Base-by-base conservation (phyloP, 345 rosid species). In the Salix arbutifolia region DNA sequence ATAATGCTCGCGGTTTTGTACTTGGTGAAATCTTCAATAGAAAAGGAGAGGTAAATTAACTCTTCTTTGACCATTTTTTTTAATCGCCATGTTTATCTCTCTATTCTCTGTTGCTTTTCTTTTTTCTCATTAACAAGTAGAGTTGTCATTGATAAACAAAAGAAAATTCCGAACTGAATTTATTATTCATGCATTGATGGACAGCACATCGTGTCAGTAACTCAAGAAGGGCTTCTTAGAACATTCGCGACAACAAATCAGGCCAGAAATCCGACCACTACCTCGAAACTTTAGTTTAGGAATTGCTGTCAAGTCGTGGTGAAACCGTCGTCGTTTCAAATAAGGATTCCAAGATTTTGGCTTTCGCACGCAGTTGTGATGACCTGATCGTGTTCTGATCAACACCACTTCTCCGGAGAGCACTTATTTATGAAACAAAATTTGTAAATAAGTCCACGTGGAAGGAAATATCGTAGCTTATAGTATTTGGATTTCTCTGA, bases 151-250 rank as follows among this genome's bases (percentile, higher is more conserved):
- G 50, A 46, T 46, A 14, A 5, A 12, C 50, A 12, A 44, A 18
- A 46, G 50, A 46, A 14, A 46, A 13, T 11, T 46, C 50, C 58
- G 23, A 14, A 16, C 69, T 40, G 76, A 33, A 80, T 18, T 25
- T 33, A 11, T 25, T 46, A 11, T 44, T 35, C 40, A 18, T 52
- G 18, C 35, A 3, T 74, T 64, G 67, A n/a, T 72, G 69, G 69
- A 80, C 97, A 96, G 99, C 93, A 90, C 70, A 82, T 96, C 31
- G 93, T 88, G 44, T 84, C 98, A 0, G 30, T 90, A 71, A 82
- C 86, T 52, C 99, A 96, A 85, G 98, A 96, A 83, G 95, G 93
- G n/a, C 85, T 93, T 60, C 78, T 91, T 66, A 87, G 97, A 85
- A 82, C 76, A 77, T 85, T 81, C 72, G 80, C 77, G 69, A 26